A percentile compares a stretch with the other conserved stretches of the same genome.
These are phyloP conservation scores for Cladophialophora carrionii DNA, from an alignment of 2,329 filamentous ascomycete genomes.

Conservation along the genomic window DNA sequence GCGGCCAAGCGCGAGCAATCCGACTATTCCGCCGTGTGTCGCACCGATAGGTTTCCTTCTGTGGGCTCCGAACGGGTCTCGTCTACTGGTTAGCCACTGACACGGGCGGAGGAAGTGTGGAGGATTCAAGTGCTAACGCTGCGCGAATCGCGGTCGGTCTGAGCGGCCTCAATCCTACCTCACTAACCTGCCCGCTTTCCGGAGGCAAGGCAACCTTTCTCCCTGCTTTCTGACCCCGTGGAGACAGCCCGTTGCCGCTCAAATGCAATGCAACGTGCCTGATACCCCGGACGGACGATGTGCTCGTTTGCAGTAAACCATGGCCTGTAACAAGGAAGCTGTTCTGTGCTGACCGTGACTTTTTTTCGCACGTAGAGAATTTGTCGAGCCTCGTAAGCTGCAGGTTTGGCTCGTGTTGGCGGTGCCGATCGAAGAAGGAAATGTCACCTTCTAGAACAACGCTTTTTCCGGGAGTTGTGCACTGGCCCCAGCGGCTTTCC, in stretches of 20 bases:
- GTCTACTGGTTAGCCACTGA: slow-evolving; percentile 14
- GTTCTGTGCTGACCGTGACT: neutral
- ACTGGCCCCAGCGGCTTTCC: neutral
- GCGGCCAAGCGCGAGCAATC: slow-evolving; percentile 19
- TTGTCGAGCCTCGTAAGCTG: slow-evolving; percentile 7
- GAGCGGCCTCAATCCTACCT: slow-evolving; percentile 29
- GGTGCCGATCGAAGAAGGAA: slow-evolving; percentile 19
- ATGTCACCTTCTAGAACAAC: slow-evolving; percentile 36
- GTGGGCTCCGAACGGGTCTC: slow-evolving; percentile 7
- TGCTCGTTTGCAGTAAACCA: neutral
- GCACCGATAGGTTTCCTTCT: slow-evolving; percentile 16
- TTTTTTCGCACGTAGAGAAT: neutral
- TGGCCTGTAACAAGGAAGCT: neutral
- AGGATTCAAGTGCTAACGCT: slow-evolving; percentile 6
- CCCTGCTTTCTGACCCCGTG: slow-evolving; percentile 10
- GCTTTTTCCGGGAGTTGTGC: slow-evolving; percentile 10
- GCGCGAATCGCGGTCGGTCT: slow-evolving; percentile 13
- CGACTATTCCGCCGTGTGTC: slow-evolving; percentile 25
- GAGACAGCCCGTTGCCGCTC: slow-evolving; percentile 4
- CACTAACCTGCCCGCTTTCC: slow-evolving; percentile 16
- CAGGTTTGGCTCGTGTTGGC: slow-evolving; percentile 3
- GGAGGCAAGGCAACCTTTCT: neutral
- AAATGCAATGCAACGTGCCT: slow-evolving; percentile 25
- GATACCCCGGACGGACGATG: neutral
- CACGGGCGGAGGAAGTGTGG: slow-evolving; percentile 14